These are phyloP conservation scores for Fusarium tupiense DNA, from an alignment of 2,329 filamentous ascomycete species.

Conservation along the genomic window DNA sequence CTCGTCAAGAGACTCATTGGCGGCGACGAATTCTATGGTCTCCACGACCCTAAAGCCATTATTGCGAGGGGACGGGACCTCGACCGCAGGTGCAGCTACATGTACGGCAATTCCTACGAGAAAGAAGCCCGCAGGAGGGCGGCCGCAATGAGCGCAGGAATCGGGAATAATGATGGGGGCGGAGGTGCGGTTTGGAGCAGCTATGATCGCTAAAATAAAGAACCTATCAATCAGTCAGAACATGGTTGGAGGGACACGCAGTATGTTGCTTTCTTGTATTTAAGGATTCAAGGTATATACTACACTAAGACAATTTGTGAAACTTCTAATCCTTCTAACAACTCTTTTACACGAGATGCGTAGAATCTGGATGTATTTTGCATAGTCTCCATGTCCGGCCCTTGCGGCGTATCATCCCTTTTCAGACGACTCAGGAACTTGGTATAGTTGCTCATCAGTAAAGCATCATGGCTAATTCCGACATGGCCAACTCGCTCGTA, in stretches of 20 bases:
- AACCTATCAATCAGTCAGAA: rapidly evolving
- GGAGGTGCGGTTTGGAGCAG: background rate
- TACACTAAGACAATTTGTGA: background rate
- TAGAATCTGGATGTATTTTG: background rate
- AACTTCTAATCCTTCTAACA: background rate
- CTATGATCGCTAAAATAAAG: background rate
- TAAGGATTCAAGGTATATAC: rapidly evolving
- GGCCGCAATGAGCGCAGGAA: rapidly evolving
- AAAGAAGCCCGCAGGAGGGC: background rate
- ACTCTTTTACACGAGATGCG: background rate
- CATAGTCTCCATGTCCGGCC: rapidly evolving
- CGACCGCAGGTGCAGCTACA: background rate
- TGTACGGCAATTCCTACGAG: background rate
- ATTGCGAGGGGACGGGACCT: background rate
- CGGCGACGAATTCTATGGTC: background rate
- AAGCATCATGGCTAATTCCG: background rate
- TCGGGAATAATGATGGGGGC: background rate
- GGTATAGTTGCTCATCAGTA: background rate
- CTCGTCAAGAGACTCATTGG: background rate
- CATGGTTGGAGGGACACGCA: rapidly evolving
- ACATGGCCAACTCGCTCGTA: background rate
- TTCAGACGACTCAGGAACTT: rapidly evolving
- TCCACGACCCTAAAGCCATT: background rate
- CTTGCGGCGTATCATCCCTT: rapidly evolving
- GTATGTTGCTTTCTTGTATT: background rate